Evolutionary conservation across 2,329 filamentous ascomycete genomes (phyloP).

Genomic region (Metarhizium sp.): DNA sequence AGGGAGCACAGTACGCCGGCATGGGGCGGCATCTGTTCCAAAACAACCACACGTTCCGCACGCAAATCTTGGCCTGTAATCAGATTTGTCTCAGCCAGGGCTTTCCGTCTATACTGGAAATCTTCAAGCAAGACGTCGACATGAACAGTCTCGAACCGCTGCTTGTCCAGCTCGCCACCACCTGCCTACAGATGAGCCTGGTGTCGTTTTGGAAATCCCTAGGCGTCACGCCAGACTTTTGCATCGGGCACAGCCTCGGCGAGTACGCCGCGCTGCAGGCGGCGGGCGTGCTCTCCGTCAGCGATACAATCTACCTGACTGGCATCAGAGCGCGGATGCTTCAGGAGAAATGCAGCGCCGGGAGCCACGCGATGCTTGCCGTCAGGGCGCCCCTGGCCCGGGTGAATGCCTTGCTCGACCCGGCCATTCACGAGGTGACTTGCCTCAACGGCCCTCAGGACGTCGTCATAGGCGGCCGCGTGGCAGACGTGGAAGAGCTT

Average conservation of each 20-base stretch:
- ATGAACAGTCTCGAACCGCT: conserved; percentile 8
- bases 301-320: conserved; percentile 64
- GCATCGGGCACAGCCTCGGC: conserved; percentile 45
- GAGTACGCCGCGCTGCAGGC: conserved; percentile 45
- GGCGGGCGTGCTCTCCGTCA: conserved; percentile 61
- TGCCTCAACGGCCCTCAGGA: too few species aligned
- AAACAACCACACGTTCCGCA: too few species aligned
- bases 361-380: too few species aligned
- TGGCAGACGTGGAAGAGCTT: too few species aligned
- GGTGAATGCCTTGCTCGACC: too few species aligned
- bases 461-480: too few species aligned
- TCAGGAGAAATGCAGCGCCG: conserved; percentile 48
- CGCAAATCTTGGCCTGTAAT: too few species aligned
- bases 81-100: too few species aligned
- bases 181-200: conserved; percentile 47
- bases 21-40: too few species aligned
- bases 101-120: too few species aligned
- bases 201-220: conserved; percentile 42
- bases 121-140: conserved; percentile 27
- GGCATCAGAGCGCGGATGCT: conserved; percentile 60
- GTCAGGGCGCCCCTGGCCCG: too few species aligned
- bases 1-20: too few species aligned
- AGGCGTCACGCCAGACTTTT: conserved; percentile 43
- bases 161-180: conserved; percentile 42
- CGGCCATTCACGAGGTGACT: conserved; percentile 6